A percentile compares a stretch with the other conserved stretches of the same genome.
Conservation (phyloP, 768 basidiomycete species). For the Mycena epipterygia region DNA sequence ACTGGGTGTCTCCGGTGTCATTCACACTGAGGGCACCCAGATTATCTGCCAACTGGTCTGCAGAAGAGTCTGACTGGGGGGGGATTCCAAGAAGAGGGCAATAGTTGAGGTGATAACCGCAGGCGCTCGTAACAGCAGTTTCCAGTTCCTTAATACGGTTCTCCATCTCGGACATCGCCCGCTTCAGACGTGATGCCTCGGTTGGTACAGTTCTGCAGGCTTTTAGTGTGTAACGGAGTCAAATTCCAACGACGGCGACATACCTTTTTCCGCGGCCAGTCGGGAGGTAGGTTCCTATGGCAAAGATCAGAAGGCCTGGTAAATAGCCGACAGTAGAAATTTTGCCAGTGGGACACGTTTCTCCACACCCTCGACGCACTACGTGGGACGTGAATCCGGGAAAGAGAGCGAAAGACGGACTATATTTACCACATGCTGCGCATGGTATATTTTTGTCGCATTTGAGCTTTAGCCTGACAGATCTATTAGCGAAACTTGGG, state of each 20-base stretch:
- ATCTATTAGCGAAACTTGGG: neutral
- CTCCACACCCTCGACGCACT: slow-evolving; percentile 22
- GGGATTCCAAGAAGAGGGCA: slow-evolving; percentile 12
- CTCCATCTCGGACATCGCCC: neutral
- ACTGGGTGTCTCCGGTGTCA: neutral
- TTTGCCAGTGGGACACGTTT: slow-evolving; percentile 20
- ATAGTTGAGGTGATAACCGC: slow-evolving; percentile 1
- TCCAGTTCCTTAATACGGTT: slow-evolving; percentile 16
- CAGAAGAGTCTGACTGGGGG: no score
- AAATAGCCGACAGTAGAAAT: neutral
- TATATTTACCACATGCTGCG: slow-evolving; percentile 15
- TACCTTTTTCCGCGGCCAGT: slow-evolving; percentile 15
- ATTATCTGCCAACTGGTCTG: slow-evolving; percentile 6
- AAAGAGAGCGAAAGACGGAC: no score
- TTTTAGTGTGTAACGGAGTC: no score
- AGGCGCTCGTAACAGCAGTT: neutral
- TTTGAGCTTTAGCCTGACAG: slow-evolving; percentile 22
- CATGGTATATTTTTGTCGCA: slow-evolving; percentile 24
- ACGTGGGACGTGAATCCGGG: no score
- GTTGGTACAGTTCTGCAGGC: slow-evolving; percentile 15
- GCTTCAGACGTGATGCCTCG: neutral
- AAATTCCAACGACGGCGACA: neutral
- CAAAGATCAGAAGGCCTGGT: neutral
- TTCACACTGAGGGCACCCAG: slow-evolving; percentile 14
- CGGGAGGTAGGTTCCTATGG: slow-evolving; percentile 13